These are phyloP conservation scores for Pseudoperonospora humuli DNA, from an alignment of 352 stramenopile genomes.

Conservation along the genomic window DNA sequence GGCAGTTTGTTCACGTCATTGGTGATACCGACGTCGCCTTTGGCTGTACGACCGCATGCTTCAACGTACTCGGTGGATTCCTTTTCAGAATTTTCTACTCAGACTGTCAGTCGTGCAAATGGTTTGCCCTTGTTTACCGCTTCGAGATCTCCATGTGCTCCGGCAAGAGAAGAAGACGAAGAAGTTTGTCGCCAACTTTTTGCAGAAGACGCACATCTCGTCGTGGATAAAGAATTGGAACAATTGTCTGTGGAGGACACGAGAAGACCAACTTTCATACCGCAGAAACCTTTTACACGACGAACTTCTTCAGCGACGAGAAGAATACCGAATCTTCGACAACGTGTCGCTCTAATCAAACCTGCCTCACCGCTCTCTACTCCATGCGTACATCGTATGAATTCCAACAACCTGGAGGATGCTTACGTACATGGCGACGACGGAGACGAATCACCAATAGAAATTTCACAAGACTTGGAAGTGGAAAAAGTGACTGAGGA, in stretches of 20 bases:
- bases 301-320: background rate
- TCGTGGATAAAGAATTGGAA: background rate
- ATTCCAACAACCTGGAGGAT: slow-evolving; percentile 43
- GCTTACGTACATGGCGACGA: slow-evolving; percentile 18
- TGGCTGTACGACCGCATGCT: background rate
- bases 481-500: slow-evolving; percentile 17
- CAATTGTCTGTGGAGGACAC: background rate
- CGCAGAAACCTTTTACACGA: slow-evolving; percentile 10
- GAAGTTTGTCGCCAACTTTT: slow-evolving; percentile 68
- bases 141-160: slow-evolving; percentile 1
- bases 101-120: slow-evolving; percentile 21
- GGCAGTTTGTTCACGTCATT: slow-evolving; percentile 11
- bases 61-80: slow-evolving; percentile 43
- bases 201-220: slow-evolving; percentile 22
- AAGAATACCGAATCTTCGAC: slow-evolving; percentile 8
- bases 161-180: slow-evolving; percentile 40
- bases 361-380: background rate
- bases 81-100: slow-evolving; percentile 44
- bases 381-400: slow-evolving; percentile 31
- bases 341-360: slow-evolving; percentile 10
- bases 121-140: slow-evolving; percentile 17
- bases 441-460: slow-evolving; percentile 1
- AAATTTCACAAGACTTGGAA: slow-evolving; percentile 7
- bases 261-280: slow-evolving; percentile 5
- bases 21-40: slow-evolving; percentile 4